Percentiles rank a stretch among this genome's conserved stretches.
Evolutionary conservation across 2,329 filamentous ascomycete species (phyloP).

Genomic region (Microthyrium microscopicum): DNA sequence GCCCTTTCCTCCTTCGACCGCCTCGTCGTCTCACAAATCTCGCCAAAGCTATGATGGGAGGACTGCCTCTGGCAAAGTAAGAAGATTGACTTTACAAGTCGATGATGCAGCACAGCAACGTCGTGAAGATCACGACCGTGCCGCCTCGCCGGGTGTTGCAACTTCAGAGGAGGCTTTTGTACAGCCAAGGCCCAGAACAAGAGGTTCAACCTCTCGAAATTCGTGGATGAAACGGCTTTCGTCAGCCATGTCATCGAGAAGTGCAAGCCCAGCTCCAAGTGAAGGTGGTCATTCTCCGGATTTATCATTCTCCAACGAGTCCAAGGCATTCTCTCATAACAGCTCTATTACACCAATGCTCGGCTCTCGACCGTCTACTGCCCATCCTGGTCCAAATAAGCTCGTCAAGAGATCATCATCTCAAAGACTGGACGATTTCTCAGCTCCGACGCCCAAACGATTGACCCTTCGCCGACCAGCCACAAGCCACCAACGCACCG

Average conservation of each 20-base stretch:
- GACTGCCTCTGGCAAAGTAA: constrained; percentile 3
- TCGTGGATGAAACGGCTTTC: constrained; percentile 63
- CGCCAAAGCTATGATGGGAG: constrained; percentile 6
- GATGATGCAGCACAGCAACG: constrained; percentile 5
- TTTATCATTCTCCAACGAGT: constrained; percentile 45
- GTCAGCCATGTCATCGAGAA: constrained; percentile 45
- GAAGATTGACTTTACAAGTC: constrained; percentile 4
- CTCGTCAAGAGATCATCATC: constrained; percentile 58
- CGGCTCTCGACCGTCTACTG: constrained; percentile 19
- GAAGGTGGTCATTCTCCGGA: constrained; percentile 49
- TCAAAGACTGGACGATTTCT: constrained; percentile 29
- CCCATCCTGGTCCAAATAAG: constrained; percentile 48
- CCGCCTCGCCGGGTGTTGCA: constrained; percentile 1
- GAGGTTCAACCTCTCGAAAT: constrained; percentile 22
- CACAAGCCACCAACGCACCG: constrained; percentile 63
- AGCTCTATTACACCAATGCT: constrained; percentile 49
- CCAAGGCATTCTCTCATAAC: constrained; percentile 27
- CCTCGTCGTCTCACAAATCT: neutral
- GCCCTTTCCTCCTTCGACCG: neutral
- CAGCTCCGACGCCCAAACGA: constrained; percentile 38
- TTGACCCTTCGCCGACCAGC: constrained; percentile 54
- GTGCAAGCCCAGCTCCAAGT: constrained; percentile 48
- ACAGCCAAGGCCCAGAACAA: constrained; percentile 8
- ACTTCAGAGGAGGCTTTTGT: constrained; percentile 3
- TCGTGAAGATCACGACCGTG: constrained; percentile 5